Percentiles rank a stretch among this genome's conserved stretches.
Conservation (phyloP, 2,329 filamentous ascomycete species). For the Tympanopsis confertula region DNA sequence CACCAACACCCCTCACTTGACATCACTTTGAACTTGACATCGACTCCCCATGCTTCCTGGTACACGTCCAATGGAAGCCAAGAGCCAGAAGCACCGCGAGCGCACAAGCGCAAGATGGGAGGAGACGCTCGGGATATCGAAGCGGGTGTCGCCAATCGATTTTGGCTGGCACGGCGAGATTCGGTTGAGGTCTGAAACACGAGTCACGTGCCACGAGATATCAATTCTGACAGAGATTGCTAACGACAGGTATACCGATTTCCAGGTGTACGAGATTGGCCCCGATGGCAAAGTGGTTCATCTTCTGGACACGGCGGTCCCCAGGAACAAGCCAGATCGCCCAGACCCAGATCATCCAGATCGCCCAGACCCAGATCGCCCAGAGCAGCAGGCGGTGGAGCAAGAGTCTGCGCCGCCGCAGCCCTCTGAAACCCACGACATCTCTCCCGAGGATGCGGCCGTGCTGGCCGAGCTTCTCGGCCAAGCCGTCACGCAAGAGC, state of each 20-base stretch:
- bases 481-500: slow-evolving; percentile 22
- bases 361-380: slow-evolving; percentile 2
- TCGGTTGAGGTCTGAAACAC: slow-evolving; percentile 26
- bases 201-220: slow-evolving; percentile 1
- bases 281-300: slow-evolving; percentile 68
- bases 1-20: no score
- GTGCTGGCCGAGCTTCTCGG: slow-evolving; percentile 26
- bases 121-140: background rate
- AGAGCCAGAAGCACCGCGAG: no score
- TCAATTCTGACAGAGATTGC: background rate
- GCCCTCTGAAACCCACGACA: slow-evolving; percentile 5
- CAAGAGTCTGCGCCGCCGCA: background rate
- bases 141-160: background rate
- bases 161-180: slow-evolving; percentile 27
- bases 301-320: slow-evolving; percentile 31
- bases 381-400: slow-evolving; percentile 1
- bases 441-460: slow-evolving; percentile 17
- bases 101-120: background rate
- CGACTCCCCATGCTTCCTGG: no score
- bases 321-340: slow-evolving; percentile 13
- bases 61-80: no score
- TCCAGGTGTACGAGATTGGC: slow-evolving; percentile 80
- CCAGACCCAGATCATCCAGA: slow-evolving; percentile 6
- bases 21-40: no score
- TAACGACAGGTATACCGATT: slow-evolving; percentile 64